Percentiles rank a stretch among this genome's conserved stretches.
These are phyloP conservation scores for Globisporangium lucens DNA, from an alignment of 352 stramenopile genomes.

Conservation along the genomic window DNA sequence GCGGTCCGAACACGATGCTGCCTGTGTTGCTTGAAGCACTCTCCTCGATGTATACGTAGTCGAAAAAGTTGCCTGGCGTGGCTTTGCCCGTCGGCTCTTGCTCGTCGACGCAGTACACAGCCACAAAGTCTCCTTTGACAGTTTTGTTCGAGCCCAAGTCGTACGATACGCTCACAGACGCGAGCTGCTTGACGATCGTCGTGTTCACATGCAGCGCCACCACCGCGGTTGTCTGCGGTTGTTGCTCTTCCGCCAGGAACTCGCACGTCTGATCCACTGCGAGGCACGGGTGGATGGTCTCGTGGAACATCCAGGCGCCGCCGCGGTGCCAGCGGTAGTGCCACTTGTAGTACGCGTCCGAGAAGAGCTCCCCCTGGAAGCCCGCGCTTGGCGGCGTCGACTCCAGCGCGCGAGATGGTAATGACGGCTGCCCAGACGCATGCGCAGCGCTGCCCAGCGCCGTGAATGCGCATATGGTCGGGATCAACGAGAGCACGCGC, in stretches of 20 bases:
- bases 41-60: constrained; percentile 25
- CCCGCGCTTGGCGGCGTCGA: neutral
- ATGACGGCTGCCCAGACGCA: neutral
- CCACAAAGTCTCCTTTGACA: constrained; percentile 26
- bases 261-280: constrained; percentile 8
- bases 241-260: constrained; percentile 1
- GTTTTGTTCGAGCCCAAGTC: constrained; percentile 6
- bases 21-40: neutral
- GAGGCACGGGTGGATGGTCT: constrained; percentile 28
- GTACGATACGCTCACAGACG: constrained; percentile 15
- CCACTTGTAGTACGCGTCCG: constrained; percentile 16
- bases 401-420: neutral
- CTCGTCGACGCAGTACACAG: constrained; percentile 35
- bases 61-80: constrained; percentile 17
- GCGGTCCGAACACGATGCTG: constrained; percentile 32
- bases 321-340: constrained; percentile 33
- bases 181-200: constrained; percentile 31
- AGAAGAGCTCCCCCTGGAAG: constrained; percentile 7
- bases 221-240: neutral
- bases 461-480: neutral
- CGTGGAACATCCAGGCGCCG: constrained; percentile 33
- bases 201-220: constrained; percentile 12
- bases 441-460: neutral
- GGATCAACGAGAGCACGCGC: neutral
- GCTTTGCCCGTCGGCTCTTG: constrained; percentile 10